Percentiles rank a stretch among this genome's conserved stretches.
Conservation (phyloP, 2,329 filamentous ascomycete species). For the Stachybotrys elegans region DNA sequence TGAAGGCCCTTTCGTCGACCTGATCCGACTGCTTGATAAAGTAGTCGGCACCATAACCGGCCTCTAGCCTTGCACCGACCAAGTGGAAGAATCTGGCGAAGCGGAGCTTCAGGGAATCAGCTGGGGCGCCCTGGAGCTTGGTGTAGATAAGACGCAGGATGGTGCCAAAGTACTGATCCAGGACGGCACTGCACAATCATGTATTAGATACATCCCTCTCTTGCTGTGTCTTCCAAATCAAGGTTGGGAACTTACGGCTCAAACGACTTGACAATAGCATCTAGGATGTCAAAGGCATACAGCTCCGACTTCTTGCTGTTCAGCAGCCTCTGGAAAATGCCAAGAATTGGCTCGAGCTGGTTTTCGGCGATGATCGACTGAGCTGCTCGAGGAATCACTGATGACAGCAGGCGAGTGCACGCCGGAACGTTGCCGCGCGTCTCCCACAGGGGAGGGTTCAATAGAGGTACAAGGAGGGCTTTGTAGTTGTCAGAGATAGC, state of each 20-base stretch:
- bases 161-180: constrained; percentile 73
- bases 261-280: constrained; percentile 70
- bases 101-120: constrained; percentile 78
- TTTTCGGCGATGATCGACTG: constrained; percentile 70
- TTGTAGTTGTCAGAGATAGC: constrained; percentile 77
- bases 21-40: constrained; percentile 81
- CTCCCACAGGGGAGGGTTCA: constrained; percentile 84
- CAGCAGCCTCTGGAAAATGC: constrained; percentile 90
- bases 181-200: constrained; percentile 47
- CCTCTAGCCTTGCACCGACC: constrained; percentile 70
- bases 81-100: constrained; percentile 96
- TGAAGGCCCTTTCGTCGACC: constrained; percentile 76
- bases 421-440: constrained; percentile 90
- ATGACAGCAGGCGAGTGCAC: constrained; percentile 75
- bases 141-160: constrained; percentile 81
- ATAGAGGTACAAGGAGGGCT: constrained; percentile 69
- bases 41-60: constrained; percentile 86
- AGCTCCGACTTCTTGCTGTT: constrained; percentile 77
- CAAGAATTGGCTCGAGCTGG: constrained; percentile 82
- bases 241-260: constrained; percentile 59
- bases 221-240: too few species aligned
- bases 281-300: constrained; percentile 85
- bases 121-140: constrained; percentile 60
- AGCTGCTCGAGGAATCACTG: constrained; percentile 75
- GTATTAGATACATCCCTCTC: too few species aligned